Base-by-base conservation (phyloP, 208 protist genomes). In the Crithidia bombi region DNA sequence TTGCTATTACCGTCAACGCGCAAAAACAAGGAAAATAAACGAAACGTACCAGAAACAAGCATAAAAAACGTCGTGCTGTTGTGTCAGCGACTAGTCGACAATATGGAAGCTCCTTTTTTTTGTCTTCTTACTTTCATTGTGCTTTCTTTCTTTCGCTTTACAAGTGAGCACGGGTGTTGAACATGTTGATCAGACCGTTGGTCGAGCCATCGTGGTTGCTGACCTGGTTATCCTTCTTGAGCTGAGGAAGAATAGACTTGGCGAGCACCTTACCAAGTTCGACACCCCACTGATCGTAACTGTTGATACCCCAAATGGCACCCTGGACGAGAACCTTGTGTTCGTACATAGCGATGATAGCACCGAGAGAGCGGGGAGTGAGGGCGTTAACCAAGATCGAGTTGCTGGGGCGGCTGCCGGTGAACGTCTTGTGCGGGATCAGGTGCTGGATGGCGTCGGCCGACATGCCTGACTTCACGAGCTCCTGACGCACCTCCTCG, bases 251-350 rank as follows among this genome's bases (percentile, higher is more conserved):
- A 76, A 99, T 98, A 15, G 83, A 92, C 79, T 98, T 98, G 23
- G 98, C 97, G 33, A 99, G 89, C 59, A 97, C 87, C 85, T 99
- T 99, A 63, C 98, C 98, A 5, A 99, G 87, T 76, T 99, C 98
- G 12, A 99, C 98, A 69, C 97, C 96, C 95, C 97, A 99, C 74
- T 98, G 97, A 71, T 99, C 97, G 76, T 98, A 99, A 55, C 91
- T 97, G 87, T 99, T 99, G 68, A 99, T 97, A 57, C 97, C 96
- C 97, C 97, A 99, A 54, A 99, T 96, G 30, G 96, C 88, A 50
- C 97, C 98, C 83, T 99, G 96, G 3, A 97, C 91, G 74, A 99
- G 98, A 30, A 99, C 97, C 77, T 99, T 99, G 73, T 98, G 96
- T 81, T 99, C 98, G 75, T 98, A 98, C 85, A 98, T 90, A n/a